Conservation (phyloP, 345 rosid genomes). For the Eutrema yunnanense region DNA sequence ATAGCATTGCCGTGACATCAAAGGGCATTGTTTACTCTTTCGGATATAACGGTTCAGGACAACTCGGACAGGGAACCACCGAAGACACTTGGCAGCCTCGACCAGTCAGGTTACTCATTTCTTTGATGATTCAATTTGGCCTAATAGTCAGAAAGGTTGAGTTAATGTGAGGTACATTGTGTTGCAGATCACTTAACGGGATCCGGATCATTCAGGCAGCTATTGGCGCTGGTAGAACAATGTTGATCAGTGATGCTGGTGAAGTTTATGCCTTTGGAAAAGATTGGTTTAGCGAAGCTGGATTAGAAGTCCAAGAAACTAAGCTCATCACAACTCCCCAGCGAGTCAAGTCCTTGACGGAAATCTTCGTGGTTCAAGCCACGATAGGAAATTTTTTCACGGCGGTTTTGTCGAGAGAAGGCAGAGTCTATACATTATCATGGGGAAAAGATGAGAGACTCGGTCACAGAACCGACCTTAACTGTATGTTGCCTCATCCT, state of each 20-base stretch:
- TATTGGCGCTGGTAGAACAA: slow-evolving; percentile 78
- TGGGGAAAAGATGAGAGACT: slow-evolving; percentile 82
- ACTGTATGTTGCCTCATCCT: slow-evolving; percentile 71
- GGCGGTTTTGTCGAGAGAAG: slow-evolving; percentile 88
- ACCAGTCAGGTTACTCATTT: slow-evolving; percentile 66
- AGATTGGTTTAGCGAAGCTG: slow-evolving; percentile 69
- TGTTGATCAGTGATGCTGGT: slow-evolving; percentile 92
- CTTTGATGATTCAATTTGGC: slow-evolving; percentile 2
- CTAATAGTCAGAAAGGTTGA: slow-evolving; percentile 23
- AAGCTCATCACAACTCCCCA: slow-evolving; percentile 63
- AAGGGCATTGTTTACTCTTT: slow-evolving; percentile 74
- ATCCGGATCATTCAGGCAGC: slow-evolving; percentile 94
- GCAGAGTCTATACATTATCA: slow-evolving; percentile 86
- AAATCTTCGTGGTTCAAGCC: slow-evolving; percentile 86
- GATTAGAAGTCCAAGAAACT: slow-evolving; percentile 55
- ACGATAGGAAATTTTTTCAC: slow-evolving; percentile 91
- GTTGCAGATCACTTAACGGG: slow-evolving; percentile 87
- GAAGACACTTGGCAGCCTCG: slow-evolving; percentile 85
- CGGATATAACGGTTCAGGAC: slow-evolving; percentile 82
- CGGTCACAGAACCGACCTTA: slow-evolving; percentile 76
- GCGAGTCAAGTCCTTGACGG: slow-evolving; percentile 68
- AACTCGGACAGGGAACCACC: slow-evolving; percentile 81
- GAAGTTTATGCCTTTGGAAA: slow-evolving; percentile 80
- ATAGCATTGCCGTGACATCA: slow-evolving; percentile 80
- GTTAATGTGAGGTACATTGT: slow-evolving; percentile 49